A percentile compares a stretch with the other conserved stretches of the same genome.
Conservation (phyloP, 371 early-diverging fungal genomes). For the Mortierella sp. region DNA sequence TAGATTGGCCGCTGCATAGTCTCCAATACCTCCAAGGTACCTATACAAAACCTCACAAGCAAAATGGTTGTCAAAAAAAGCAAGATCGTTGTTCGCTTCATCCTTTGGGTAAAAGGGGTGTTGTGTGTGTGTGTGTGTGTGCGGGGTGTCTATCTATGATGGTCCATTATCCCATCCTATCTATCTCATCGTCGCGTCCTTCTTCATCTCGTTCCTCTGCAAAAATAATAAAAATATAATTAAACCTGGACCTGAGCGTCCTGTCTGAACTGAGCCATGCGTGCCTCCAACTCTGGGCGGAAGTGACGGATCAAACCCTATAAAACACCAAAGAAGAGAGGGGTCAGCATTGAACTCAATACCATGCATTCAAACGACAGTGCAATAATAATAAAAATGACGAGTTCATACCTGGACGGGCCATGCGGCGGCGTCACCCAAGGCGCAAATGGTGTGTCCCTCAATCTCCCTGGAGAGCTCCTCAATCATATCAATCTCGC, state of each 20-base stretch:
- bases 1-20: no score
- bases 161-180: constrained; percentile 1
- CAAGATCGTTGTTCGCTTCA: constrained; percentile 10
- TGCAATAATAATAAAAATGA: background rate
- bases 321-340: background rate
- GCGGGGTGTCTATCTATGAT: constrained; percentile 10
- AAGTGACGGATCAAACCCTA: constrained; percentile 94
- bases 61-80: background rate
- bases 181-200: constrained; percentile 6
- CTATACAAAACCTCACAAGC: background rate
- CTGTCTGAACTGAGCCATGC: constrained; percentile 75
- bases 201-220: background rate
- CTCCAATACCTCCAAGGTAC: background rate
- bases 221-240: background rate
- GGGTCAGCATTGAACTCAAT: background rate
- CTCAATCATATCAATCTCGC: constrained; percentile 93
- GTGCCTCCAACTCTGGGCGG: constrained; percentile 93
- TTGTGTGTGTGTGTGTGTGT: background rate
- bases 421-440: constrained; percentile 99
- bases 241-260: constrained; percentile 39
- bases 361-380: background rate
- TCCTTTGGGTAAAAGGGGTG: background rate
- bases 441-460: constrained; percentile 98
- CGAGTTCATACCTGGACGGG: constrained; percentile 77
- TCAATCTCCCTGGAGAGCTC: constrained; percentile 97